Conservation (phyloP, 2,329 filamentous ascomycete genomes). For the Colletotrichum kahawae region DNA sequence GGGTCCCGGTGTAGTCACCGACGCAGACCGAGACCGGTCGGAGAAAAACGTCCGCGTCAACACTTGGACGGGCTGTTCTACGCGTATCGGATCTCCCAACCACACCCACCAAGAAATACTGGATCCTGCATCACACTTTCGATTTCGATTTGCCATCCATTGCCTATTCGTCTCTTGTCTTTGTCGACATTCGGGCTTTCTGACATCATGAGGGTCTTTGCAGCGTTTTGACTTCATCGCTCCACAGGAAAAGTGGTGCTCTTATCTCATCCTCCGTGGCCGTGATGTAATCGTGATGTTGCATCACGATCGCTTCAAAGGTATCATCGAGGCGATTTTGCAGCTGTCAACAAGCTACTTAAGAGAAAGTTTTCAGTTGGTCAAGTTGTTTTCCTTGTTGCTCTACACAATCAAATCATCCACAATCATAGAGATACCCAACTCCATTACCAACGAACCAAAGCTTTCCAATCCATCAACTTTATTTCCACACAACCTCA, state of each 20-base stretch:
- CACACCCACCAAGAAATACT: not conserved
- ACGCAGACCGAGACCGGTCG: not conserved
- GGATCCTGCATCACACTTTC: not conserved
- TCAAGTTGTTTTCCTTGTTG: accelerated
- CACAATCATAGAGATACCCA: not conserved
- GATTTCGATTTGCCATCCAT: not conserved
- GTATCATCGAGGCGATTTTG: not conserved
- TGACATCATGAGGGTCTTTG: slow-evolving; percentile 4
- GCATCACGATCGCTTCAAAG: not conserved
- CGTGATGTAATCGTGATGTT: slow-evolving; percentile 10
- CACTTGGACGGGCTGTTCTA: not conserved
- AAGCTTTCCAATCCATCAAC: not conserved
- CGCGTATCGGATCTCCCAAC: not conserved
- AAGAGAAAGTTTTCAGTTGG: not conserved
- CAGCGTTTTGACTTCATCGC: not conserved
- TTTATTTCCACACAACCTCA: not conserved
- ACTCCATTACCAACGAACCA: not conserved
- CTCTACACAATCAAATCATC: not conserved
- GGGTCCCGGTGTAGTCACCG: not conserved
- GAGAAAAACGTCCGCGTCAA: not conserved
- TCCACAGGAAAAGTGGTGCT: slow-evolving; percentile 6
- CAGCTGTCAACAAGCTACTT: not conserved
- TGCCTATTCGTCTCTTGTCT: not conserved
- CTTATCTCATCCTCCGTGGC: not conserved
- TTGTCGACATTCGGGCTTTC: not conserved